phyloP scores from a whole-genome alignment of 164 flowering plant genomes.

The Kalanchoe fedtschenkoi region DNA sequence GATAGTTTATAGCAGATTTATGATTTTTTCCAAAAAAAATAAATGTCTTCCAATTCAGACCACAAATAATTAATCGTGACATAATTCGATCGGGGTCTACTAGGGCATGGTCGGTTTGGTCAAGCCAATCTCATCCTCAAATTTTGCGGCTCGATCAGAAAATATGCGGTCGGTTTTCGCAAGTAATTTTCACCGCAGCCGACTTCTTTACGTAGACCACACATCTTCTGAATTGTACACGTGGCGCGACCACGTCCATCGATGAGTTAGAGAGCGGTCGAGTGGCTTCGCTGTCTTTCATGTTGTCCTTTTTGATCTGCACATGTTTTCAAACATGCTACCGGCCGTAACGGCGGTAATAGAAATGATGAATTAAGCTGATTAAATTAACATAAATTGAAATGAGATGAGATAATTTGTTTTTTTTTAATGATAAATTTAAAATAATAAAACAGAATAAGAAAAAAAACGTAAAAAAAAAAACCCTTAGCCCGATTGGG shows the following conservation, averaged over 20 bases:
- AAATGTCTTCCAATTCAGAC: neutral
- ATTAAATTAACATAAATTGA: too few relatives aligned
- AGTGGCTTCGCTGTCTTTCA: constrained; percentile 4
- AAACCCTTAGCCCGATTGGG: too few relatives aligned
- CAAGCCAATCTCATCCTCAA: neutral
- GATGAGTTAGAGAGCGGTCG: neutral
- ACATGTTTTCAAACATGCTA: neutral
- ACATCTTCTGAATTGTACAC: neutral
- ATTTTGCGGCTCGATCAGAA: neutral
- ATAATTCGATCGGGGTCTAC: neutral
- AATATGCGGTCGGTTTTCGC: neutral
- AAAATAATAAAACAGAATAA: too few relatives aligned
- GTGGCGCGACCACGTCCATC: neutral
- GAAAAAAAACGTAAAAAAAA: too few relatives aligned
- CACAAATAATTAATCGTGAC: neutral
- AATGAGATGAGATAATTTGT: too few relatives aligned
- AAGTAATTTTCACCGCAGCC: neutral
- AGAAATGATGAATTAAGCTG: too few relatives aligned
- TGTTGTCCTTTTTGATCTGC: neutral
- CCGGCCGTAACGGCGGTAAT: neutral
- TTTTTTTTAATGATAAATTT: too few relatives aligned
- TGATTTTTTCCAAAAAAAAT: too few relatives aligned
- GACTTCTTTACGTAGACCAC: neutral
- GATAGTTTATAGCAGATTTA: too few relatives aligned
- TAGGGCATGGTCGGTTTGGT: neutral